A percentile compares a stretch with the other conserved stretches of the same genome.
These are phyloP conservation scores for Davidsoniella virescens DNA, from an alignment of 2,329 filamentous ascomycete genomes.

Conservation along the genomic window DNA sequence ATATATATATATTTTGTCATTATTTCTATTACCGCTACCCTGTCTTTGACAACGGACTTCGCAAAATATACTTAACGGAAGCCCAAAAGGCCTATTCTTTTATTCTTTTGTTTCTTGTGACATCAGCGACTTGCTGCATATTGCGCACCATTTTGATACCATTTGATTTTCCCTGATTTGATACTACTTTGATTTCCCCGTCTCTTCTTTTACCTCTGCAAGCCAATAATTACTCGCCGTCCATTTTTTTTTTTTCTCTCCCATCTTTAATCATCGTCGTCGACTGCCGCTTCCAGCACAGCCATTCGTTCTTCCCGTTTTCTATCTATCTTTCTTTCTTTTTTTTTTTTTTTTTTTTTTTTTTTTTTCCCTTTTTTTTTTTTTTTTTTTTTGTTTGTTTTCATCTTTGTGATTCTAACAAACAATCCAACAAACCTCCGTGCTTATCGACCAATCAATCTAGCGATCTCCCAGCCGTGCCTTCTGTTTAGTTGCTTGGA, in stretches of 20 bases:
- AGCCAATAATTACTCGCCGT: not conserved
- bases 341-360: not conserved
- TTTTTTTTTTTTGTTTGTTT: not conserved
- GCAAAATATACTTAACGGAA: too few relatives aligned
- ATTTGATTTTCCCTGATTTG: not conserved
- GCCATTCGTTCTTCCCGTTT: not conserved
- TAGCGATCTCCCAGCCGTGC: too few relatives aligned
- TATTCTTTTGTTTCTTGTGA: conserved; percentile 1
- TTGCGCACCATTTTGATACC: not conserved
- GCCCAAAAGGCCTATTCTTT: not conserved
- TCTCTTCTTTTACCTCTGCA: not conserved
- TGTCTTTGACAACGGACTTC: too few relatives aligned
- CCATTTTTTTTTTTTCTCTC: too few relatives aligned
- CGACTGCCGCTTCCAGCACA: not conserved
- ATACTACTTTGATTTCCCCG: not conserved
- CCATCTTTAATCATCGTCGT: not conserved
- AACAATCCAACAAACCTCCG: not conserved
- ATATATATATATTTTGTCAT: not conserved
- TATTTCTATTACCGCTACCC: not conserved
- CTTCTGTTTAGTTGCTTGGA: too few relatives aligned
- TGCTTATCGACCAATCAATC: too few relatives aligned
- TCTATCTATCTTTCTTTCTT: too few relatives aligned
- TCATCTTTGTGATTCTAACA: not conserved
- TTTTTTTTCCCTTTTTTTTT: not conserved
- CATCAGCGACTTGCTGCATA: too few relatives aligned